phyloP scores from a whole-genome alignment of 352 stramenopile genomes.

The Globisporangium irregulare region DNA sequence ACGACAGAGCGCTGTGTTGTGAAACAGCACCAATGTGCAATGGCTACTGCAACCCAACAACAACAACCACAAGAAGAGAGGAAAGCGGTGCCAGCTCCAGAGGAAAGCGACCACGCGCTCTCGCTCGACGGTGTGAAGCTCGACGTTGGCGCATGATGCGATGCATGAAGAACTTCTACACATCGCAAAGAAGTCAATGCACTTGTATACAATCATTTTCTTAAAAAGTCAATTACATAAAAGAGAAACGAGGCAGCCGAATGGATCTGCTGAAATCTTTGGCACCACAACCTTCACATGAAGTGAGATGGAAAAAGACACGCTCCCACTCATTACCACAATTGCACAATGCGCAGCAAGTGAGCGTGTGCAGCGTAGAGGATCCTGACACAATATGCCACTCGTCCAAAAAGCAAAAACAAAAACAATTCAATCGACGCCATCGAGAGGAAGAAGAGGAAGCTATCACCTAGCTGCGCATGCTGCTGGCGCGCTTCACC shows the following conservation, averaged over 20 bases:
- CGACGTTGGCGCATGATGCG: conserved; percentile 10
- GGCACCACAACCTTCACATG: too few relatives aligned
- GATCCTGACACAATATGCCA: too few relatives aligned
- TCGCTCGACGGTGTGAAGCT: conserved; percentile 36
- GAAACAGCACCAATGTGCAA: not conserved
- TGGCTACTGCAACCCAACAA: conserved; percentile 6
- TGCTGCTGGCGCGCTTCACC: not conserved
- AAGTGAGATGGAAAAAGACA: not conserved
- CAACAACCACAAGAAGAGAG: not conserved
- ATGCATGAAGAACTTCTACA: not conserved
- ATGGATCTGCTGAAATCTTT: not conserved
- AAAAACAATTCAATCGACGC: conserved; percentile 14
- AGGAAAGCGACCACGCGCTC: conserved; percentile 32
- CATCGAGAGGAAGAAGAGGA: not conserved
- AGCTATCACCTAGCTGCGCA: not conserved
- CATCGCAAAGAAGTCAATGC: not conserved
- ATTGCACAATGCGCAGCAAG: not conserved
- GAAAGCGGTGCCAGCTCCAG: conserved; percentile 16
- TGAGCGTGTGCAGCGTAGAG: too few relatives aligned
- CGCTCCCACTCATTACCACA: not conserved
- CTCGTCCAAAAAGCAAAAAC: conserved; percentile 8
- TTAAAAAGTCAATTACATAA: not conserved
- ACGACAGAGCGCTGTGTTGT: conserved; percentile 28
- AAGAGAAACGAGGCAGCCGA: not conserved
- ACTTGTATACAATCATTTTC: not conserved